Conservation (phyloP, 1,284 basidiomycete species). For the Ustilago nuda region DNA sequence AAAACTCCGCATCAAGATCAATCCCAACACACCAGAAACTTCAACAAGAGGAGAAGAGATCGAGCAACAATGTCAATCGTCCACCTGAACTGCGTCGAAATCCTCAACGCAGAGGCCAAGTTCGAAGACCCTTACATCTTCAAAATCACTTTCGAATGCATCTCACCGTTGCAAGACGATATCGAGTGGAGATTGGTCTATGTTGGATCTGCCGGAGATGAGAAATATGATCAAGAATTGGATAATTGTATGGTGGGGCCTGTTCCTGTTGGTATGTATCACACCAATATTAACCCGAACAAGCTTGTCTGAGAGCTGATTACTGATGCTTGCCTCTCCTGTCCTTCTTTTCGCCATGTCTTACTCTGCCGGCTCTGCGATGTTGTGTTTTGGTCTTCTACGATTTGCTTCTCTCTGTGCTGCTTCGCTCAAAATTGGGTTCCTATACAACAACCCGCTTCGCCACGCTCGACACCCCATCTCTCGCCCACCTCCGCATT, state of each 20-base stretch:
- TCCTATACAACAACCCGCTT: no score
- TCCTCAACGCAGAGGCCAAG: constrained; percentile 63
- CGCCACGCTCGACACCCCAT: neutral
- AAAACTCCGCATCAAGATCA: no score
- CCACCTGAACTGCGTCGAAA: constrained; percentile 65
- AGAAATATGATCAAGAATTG: constrained; percentile 92
- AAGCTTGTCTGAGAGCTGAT: no score
- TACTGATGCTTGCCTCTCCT: neutral
- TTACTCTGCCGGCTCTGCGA: neutral
- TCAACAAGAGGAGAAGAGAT: neutral
- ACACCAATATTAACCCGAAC: neutral
- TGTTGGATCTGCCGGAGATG: constrained; percentile 91
- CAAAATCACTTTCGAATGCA: constrained; percentile 97
- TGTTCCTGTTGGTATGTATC: constrained; percentile 75
- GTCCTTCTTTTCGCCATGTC: neutral
- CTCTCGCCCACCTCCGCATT: neutral
- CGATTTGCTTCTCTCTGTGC: no score
- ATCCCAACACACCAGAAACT: no score
- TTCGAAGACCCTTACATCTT: constrained; percentile 85
- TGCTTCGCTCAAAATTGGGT: no score
- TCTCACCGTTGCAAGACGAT: constrained; percentile 90
- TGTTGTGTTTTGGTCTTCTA: no score
- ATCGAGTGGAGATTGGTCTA: constrained; percentile 98
- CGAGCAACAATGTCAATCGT: constrained; percentile 63
- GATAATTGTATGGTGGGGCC: constrained; percentile 84